Base-by-base conservation (phyloP, 192 early-diverging fungal species). In the Backusella tuberculispora region DNA sequence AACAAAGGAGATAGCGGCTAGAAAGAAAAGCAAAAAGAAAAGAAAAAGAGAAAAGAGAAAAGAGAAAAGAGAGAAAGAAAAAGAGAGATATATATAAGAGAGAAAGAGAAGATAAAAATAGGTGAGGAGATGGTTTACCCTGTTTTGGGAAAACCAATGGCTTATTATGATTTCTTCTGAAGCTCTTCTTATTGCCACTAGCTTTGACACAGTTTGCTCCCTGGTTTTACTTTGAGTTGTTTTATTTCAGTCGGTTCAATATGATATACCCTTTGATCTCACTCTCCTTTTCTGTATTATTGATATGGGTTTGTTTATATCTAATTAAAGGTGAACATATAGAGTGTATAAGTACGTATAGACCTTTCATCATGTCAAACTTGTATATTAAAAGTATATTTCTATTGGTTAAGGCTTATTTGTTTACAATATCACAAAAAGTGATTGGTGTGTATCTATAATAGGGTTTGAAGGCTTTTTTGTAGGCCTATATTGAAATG, bases 161-260 rank as follows among this genome's bases (percentile, higher is more conserved):
- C 9, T 60, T 60, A 60, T 60, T 60, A 26, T 24, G 53, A 60
- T 60, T 60, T 60, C 53, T 26, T 60, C 53, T 26, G 21, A 60
- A 21, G 26, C 26, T 56, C 9, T 60, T 60, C 53, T 60, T 26
- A 26, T 60, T 60, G 53, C 53, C 21, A 26, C 21, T 19, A 21
- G 21, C 53, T 60, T 60, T 60, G 53, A 60, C 53, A 60, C 53
- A 60, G 21, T 26, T 10, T 26, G 53, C 53, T 60, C 53, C 53
- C 53, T 60, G 53, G 53, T 60, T 60, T 60, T 60, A 10, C 53
- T 60, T 60, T 26, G 13, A 34, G 29, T 34, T 26, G 53, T 60
- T 60, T 60, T 60, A 60, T 60, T 60, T 60, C 53, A 24, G 53
- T 60, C 53, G 53, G 53, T 14, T 26, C 21, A 26, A 26, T 60